These are phyloP conservation scores for Kodamaea nitidulidarum DNA, from an alignment of 805 yeast genomes.

Conservation along the genomic window DNA sequence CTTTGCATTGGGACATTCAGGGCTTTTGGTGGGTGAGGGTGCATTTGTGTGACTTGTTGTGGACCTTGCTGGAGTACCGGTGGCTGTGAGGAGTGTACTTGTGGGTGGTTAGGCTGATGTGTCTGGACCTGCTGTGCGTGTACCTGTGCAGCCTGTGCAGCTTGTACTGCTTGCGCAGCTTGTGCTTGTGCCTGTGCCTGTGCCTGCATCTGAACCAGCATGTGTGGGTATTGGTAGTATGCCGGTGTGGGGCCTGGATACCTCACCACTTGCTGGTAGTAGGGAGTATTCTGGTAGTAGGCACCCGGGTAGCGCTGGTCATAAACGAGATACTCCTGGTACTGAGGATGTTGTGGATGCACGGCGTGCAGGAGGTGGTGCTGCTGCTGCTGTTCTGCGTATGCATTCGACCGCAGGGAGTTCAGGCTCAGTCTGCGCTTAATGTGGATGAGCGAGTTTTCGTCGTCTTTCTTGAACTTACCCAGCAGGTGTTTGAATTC, in stretches of 20 bases:
- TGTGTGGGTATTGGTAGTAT: conserved; percentile 2
- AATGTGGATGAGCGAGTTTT: conserved; percentile 40
- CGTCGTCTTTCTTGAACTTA: conserved; percentile 47
- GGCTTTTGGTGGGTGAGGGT: conserved; percentile 2
- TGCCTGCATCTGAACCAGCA: neutral
- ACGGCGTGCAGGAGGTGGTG: conserved; percentile 3
- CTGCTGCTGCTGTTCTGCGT: conserved; percentile 7
- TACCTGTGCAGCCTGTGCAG: conserved; percentile 1
- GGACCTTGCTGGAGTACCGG: no score
- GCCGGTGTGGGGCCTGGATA: neutral
- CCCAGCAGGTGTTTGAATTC: conserved; percentile 54
- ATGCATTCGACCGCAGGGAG: conserved; percentile 15
- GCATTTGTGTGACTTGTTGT: no score
- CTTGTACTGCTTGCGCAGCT: no score
- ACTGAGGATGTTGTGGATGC: conserved; percentile 7
- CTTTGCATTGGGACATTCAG: neutral
- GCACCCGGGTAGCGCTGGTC: neutral
- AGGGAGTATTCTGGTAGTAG: conserved; percentile 2
- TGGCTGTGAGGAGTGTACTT: no score
- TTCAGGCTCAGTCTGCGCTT: conserved; percentile 46
- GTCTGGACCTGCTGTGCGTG: conserved; percentile 5
- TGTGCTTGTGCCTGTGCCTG: no score
- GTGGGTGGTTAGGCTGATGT: conserved; percentile 5
- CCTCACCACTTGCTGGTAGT: neutral
- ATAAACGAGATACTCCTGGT: conserved; percentile 4